These are phyloP conservation scores for Viridothelium virens DNA, from an alignment of 495 filamentous ascomycete species.

Conservation along the genomic window DNA sequence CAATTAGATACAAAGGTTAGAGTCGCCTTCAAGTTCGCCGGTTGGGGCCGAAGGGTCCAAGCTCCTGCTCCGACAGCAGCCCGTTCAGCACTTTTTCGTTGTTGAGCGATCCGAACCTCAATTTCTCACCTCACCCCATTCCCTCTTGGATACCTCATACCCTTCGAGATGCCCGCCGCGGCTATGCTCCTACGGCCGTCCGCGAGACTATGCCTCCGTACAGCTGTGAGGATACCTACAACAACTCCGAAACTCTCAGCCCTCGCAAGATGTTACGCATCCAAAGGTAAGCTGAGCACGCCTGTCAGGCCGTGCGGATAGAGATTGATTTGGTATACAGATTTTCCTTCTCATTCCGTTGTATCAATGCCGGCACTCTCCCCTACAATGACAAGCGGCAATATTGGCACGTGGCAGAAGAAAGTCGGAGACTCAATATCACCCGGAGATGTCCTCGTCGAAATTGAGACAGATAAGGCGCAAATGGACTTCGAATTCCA, in stretches of 20 bases:
- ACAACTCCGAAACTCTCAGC: constrained; percentile 48
- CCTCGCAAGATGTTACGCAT: constrained; percentile 66
- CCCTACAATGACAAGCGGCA: constrained; percentile 93
- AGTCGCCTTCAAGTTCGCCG: not conserved
- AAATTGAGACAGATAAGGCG: constrained; percentile 99
- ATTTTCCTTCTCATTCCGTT: constrained; percentile 86
- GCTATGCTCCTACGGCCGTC: constrained; percentile 32
- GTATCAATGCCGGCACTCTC: constrained; percentile 98
- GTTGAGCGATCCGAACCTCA: not conserved
- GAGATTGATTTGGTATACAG: constrained; percentile 36
- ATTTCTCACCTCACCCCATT: constrained; percentile 2
- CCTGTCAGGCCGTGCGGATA: not conserved
- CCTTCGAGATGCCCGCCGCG: constrained; percentile 31
- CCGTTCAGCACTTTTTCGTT: constrained; percentile 13
- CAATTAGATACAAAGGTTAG: not conserved
- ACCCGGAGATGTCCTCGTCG: constrained; percentile 95
- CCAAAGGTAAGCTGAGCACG: constrained; percentile 49
- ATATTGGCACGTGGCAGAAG: constrained; percentile 98
- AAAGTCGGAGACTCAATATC: constrained; percentile 79
- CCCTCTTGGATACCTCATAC: not conserved
- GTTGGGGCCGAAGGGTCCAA: constrained; percentile 12
- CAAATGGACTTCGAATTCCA: constrained; percentile 99
- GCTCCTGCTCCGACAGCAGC: constrained; percentile 6
- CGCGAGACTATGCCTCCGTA: constrained; percentile 27
- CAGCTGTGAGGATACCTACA: constrained; percentile 17